phyloP scores from a whole-genome alignment of 2,329 filamentous ascomycete genomes.

The Aspergillus aculeatinus region DNA sequence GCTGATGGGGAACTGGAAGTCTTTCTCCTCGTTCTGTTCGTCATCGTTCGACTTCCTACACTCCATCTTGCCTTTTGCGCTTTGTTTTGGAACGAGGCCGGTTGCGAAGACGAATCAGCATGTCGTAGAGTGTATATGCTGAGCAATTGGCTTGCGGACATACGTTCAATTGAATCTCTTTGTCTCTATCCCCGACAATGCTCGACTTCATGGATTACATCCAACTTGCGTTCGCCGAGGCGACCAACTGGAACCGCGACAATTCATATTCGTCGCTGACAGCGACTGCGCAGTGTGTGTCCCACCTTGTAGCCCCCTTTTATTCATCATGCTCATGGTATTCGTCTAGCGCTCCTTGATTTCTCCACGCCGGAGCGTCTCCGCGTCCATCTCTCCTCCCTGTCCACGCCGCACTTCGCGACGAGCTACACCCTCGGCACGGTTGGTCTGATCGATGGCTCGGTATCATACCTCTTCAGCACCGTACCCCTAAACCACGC shows the following conservation, averaged over 20 bases:
- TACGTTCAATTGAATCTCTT: neutral
- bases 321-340: neutral
- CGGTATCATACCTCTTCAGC: conserved; percentile 94
- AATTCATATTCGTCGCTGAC: conserved; percentile 89
- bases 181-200: conserved; percentile 55
- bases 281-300: conserved; percentile 72
- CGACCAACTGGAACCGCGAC: conserved; percentile 84
- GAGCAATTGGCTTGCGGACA: neutral
- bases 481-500: conserved; percentile 71
- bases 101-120: neutral
- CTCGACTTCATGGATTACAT: conserved; percentile 97
- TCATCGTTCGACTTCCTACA: neutral
- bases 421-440: conserved; percentile 91
- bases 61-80: neutral
- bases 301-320: neutral
- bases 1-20: conserved; percentile 21
- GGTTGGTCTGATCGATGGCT: conserved; percentile 88
- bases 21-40: conserved; percentile 2
- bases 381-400: conserved; percentile 82
- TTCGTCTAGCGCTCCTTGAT: conserved; percentile 71
- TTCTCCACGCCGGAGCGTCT: conserved; percentile 84
- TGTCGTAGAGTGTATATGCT: neutral
- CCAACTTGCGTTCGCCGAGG: conserved; percentile 83
- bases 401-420: conserved; percentile 89
- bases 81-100: neutral